A percentile compares a stretch with the other conserved stretches of the same genome.
These are phyloP conservation scores for Akebia trifoliata DNA, from an alignment of 164 flowering plant species.

Conservation along the genomic window DNA sequence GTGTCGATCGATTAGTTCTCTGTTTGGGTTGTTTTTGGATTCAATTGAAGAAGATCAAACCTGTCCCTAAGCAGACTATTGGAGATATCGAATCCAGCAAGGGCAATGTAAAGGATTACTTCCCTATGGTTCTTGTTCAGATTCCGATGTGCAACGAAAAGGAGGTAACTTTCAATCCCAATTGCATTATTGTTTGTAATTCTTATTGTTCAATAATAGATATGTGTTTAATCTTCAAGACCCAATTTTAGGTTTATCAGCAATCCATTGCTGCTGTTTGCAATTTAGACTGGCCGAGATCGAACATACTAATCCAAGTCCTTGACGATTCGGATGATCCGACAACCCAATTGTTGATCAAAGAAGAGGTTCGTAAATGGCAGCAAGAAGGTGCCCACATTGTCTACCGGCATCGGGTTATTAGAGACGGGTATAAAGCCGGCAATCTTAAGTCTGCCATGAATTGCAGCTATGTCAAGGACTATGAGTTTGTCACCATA, in stretches of 20 bases:
- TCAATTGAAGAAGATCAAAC: slow-evolving; percentile 63
- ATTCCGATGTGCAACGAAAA: slow-evolving; percentile 99
- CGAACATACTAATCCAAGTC: slow-evolving; percentile 70
- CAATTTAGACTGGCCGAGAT: slow-evolving; percentile 85
- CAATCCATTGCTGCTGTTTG: slow-evolving; percentile 94
- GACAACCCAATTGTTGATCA: slow-evolving; percentile 58
- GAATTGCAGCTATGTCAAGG: slow-evolving; percentile 86
- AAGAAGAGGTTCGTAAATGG: slow-evolving; percentile 88
- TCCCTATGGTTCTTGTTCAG: slow-evolving; percentile 95
- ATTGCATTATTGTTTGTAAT: neutral
- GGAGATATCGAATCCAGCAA: slow-evolving; percentile 66
- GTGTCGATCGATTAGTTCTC: slow-evolving; percentile 65
- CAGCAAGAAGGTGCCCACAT: slow-evolving; percentile 74
- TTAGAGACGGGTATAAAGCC: slow-evolving; percentile 97
- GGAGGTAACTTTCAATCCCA: slow-evolving; percentile 51
- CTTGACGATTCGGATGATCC: slow-evolving; percentile 93
- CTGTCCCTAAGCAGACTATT: slow-evolving; percentile 36
- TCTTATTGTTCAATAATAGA: neutral
- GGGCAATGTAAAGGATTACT: slow-evolving; percentile 33
- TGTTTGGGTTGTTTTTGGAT: slow-evolving; percentile 95
- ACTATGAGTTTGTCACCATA: slow-evolving; percentile 84
- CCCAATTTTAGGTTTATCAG: slow-evolving; percentile 68
- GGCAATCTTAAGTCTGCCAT: slow-evolving; percentile 97
- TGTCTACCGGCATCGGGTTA: slow-evolving; percentile 67
- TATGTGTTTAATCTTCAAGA: neutral